phyloP scores from a whole-genome alignment of 371 early-diverging fungal species.

The Parasitella parasitica region DNA sequence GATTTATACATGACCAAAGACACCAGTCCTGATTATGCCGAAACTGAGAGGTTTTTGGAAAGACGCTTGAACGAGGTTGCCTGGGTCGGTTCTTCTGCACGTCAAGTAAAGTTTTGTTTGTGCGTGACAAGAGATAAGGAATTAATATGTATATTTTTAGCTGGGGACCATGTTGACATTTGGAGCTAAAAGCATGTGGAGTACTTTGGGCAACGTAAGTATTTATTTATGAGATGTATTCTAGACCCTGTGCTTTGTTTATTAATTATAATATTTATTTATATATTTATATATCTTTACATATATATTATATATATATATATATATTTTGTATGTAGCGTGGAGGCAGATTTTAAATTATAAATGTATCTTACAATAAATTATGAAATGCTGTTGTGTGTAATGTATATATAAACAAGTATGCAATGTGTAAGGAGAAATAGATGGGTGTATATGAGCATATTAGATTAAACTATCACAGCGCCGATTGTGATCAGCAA shows the following conservation, averaged over 20 bases:
- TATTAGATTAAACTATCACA: constrained; percentile 10
- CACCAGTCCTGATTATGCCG: constrained; percentile 65
- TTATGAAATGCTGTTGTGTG: too few relatives aligned
- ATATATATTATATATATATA: too few relatives aligned
- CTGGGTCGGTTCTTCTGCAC: constrained; percentile 55
- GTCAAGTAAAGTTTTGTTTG: constrained; percentile 38
- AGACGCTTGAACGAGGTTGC: constrained; percentile 73
- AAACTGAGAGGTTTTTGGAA: constrained; percentile 77
- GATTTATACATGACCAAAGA: constrained; percentile 92
- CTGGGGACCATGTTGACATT: constrained; percentile 46
- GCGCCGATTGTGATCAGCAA: background rate
- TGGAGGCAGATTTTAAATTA: constrained; percentile 17
- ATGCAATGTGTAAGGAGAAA: background rate
- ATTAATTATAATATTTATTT: too few relatives aligned
- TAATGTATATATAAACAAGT: background rate
- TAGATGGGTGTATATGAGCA: background rate
- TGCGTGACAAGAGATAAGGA: background rate
- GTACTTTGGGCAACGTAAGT: constrained; percentile 43
- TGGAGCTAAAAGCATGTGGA: constrained; percentile 43
- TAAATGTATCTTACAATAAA: background rate
- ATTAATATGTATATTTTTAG: constrained; percentile 16
- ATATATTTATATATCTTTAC: too few relatives aligned
- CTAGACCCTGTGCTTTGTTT: too few relatives aligned
- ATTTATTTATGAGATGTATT: background rate
- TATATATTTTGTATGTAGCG: constrained; percentile 2